Evolutionary conservation across 768 basidiomycete species (phyloP).

Genomic region (Pisolithus marmoratus): DNA sequence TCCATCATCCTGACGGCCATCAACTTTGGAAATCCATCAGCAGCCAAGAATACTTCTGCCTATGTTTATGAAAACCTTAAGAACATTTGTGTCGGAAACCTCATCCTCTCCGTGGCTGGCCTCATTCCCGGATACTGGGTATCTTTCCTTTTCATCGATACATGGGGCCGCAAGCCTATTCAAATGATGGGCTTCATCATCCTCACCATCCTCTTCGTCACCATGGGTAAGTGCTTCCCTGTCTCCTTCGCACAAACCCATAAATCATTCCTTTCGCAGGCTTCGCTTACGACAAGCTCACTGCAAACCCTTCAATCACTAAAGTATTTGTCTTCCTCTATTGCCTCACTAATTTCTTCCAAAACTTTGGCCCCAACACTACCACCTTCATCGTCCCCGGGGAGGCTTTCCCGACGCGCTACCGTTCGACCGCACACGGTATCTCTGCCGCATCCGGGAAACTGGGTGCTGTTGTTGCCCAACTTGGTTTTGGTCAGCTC

Average conservation of each 20-base stretch:
- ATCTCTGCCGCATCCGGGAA: constrained; percentile 82
- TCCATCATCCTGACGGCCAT: constrained; percentile 70
- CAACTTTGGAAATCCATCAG: constrained; percentile 45
- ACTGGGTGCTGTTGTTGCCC: constrained; percentile 75
- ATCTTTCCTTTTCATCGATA: constrained; percentile 60
- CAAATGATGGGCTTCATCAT: constrained; percentile 73
- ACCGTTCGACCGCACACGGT: constrained; percentile 81
- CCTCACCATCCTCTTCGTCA: constrained; percentile 60
- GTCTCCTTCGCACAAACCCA: neutral
- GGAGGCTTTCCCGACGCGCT: constrained; percentile 84
- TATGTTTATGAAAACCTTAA: constrained; percentile 52
- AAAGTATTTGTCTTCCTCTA: constrained; percentile 79
- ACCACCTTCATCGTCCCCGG: constrained; percentile 81
- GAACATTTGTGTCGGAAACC: constrained; percentile 68
- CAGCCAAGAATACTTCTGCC: constrained; percentile 20
- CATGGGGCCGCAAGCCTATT: constrained; percentile 78
- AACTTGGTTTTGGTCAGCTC: constrained; percentile 69
- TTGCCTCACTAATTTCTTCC: constrained; percentile 86
- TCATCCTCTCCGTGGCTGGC: constrained; percentile 71
- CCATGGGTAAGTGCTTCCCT: constrained; percentile 50
- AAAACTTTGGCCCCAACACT: constrained; percentile 80
- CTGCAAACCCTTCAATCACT: constrained; percentile 30
- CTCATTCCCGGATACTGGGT: constrained; percentile 73
- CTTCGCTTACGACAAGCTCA: constrained; percentile 60
- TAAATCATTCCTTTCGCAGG: constrained; percentile 33